Conservation (phyloP, 768 basidiomycete species). For the Lactifluus subvellereus region DNA sequence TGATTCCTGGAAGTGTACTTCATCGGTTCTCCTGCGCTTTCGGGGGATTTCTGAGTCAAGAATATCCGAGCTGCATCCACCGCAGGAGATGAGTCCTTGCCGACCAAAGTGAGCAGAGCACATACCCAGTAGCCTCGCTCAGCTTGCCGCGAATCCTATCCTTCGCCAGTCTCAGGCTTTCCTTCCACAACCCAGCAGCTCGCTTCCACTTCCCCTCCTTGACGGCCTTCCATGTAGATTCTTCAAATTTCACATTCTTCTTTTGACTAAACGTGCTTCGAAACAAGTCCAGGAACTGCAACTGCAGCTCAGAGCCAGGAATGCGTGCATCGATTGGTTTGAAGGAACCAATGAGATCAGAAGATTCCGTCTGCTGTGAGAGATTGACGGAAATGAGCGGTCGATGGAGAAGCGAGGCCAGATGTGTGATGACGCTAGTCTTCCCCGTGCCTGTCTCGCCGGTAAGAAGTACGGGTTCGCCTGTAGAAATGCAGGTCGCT, state of each 20-base stretch:
- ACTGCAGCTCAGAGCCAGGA: slow-evolving; percentile 64
- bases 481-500: slow-evolving; percentile 59
- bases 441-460: slow-evolving; percentile 99
- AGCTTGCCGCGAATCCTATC: slow-evolving; percentile 47
- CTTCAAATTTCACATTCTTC: slow-evolving; percentile 84
- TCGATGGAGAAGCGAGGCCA: slow-evolving; percentile 70
- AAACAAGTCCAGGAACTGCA: slow-evolving; percentile 75
- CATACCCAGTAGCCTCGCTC: slow-evolving; percentile 28
- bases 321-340: slow-evolving; percentile 90
- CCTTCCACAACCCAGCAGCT: slow-evolving; percentile 76
- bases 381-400: slow-evolving; percentile 86
- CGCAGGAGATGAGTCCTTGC: neutral
- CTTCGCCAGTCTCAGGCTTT: slow-evolving; percentile 62
- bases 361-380: slow-evolving; percentile 93
- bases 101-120: neutral
- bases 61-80: slow-evolving; percentile 27
- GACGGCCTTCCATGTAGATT: slow-evolving; percentile 75
- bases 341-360: slow-evolving; percentile 91
- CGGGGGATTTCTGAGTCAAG: slow-evolving; percentile 45
- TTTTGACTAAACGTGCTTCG: slow-evolving; percentile 80
- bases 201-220: slow-evolving; percentile 82
- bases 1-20: slow-evolving; percentile 38
- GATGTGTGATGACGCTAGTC: slow-evolving; percentile 84
- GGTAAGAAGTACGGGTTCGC: slow-evolving; percentile 84
- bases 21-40: slow-evolving; percentile 65